Base-by-base conservation (phyloP, 768 basidiomycete genomes). In the Russula sp. region DNA sequence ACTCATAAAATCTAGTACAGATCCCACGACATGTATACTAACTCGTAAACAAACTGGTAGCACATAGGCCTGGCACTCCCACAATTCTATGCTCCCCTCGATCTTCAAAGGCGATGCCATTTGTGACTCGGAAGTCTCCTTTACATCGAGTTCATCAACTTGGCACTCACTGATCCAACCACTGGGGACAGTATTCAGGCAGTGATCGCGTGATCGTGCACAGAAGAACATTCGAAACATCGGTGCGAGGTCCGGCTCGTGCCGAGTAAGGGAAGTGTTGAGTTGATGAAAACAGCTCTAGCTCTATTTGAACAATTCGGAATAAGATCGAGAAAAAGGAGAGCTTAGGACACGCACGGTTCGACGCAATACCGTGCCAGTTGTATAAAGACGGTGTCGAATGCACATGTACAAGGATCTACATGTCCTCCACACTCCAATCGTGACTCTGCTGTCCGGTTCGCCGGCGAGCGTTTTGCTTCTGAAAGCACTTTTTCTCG, bases 361-460 rank as follows among this genome's bases (percentile, higher is more conserved):
- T 36, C 49, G 28, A 48, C 51, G 16, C 8, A 28, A 52, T 7
- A 26, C 10, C 26, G 10, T 20, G 42, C 57, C 57, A 38, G 13
- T 32, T 55, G 51, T 14, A 46, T 26, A 36, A 9, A 20, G n/a
- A 38, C 8, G 11, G 22, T 20, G 22, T 46, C 50, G 38, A 5
- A 26, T 55, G 55, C 24, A 42, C 40, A 40, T 28, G 16, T 24
- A 38, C 42, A 26, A 34, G 56, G 16, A 51, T 26, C 70, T 84
- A 96, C 94, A 97, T 97, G 72, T 96, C 94, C 68, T 97, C 94
- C 60, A 89, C 87, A 66, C 92, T 87, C 90, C 90, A 96, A 64
- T 85, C 79, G 69, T 94, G 87, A 57, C 87, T 87, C 72, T 93
- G 92, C 28, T 82, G 74, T 6, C 83, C 83, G 63, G 77, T 81